These are phyloP conservation scores for Aspergillus terreus DNA, from an alignment of 2,329 filamentous ascomycete species.

Conservation along the genomic window DNA sequence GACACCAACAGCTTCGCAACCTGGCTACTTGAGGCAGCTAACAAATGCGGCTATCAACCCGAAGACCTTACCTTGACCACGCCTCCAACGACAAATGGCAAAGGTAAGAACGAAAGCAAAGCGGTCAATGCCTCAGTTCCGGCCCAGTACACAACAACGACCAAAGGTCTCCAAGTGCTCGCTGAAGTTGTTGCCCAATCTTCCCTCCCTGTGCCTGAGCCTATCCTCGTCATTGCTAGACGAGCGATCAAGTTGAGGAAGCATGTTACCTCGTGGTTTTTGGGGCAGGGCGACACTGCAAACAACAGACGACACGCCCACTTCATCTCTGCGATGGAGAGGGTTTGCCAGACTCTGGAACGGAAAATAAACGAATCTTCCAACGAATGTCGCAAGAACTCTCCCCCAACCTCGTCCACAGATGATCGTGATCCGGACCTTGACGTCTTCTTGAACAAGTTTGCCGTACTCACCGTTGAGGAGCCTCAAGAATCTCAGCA, in stretches of 20 bases:
- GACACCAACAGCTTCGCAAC: conserved; percentile 27
- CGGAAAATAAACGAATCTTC: conserved; percentile 15
- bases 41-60: conserved; percentile 21
- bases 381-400: conserved; percentile 14
- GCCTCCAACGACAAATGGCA: conserved; percentile 6
- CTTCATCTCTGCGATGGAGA: conserved; percentile 24
- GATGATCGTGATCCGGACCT: conserved; percentile 9
- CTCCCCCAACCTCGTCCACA: conserved; percentile 5
- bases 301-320: conserved; percentile 22
- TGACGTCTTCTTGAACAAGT: conserved; percentile 21
- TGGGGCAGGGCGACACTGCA: conserved; percentile 18
- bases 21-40: conserved; percentile 25
- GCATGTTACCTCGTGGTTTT: conserved; percentile 24
- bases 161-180: conserved; percentile 21
- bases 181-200: conserved; percentile 22
- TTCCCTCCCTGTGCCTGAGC: conserved; percentile 15
- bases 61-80: conserved; percentile 6
- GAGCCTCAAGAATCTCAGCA: conserved; percentile 17
- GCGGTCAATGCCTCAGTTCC: conserved; percentile 10
- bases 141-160: conserved; percentile 19
- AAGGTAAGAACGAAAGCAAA: conserved; percentile 12
- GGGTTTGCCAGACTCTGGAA: conserved; percentile 23
- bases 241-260: conserved; percentile 25
- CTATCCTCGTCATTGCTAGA: conserved; percentile 22
- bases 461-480: conserved; percentile 26